Evolutionary conservation across 352 stramenopile genomes (phyloP).

Genomic region (Blastocystis sp.): DNA sequence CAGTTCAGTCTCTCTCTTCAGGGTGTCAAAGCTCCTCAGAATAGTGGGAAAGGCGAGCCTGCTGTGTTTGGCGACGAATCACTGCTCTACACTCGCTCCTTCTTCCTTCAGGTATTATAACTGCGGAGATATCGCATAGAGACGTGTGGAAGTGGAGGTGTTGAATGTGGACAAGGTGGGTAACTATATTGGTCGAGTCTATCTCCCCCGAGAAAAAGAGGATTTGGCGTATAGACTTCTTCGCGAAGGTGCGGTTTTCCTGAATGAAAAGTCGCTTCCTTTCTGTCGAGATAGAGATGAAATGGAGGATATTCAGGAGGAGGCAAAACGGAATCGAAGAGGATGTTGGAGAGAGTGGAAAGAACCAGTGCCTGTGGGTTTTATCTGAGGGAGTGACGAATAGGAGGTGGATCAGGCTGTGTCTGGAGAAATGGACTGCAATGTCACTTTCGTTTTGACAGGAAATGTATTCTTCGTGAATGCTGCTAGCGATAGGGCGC

Average conservation of each 20-base stretch:
- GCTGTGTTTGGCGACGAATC: constrained; percentile 81
- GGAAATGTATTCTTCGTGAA: constrained; percentile 87
- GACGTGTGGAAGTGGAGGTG: constrained; percentile 80
- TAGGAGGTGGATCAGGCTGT: constrained; percentile 69
- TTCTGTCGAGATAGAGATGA: constrained; percentile 75
- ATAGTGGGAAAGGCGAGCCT: constrained; percentile 62
- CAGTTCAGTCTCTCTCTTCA: constrained; percentile 84
- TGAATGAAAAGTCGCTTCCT: constrained; percentile 75
- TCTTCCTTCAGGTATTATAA: constrained; percentile 71
- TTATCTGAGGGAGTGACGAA: constrained; percentile 67
- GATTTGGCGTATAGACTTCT: constrained; percentile 75
- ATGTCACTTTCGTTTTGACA: constrained; percentile 86
- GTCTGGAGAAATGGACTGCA: constrained; percentile 70
- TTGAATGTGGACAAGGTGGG: constrained; percentile 85
- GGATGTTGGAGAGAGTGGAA: constrained; percentile 85
- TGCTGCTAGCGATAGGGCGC: constrained; percentile 71
- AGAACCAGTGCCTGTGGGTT: constrained; percentile 62
- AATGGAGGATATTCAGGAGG: constrained; percentile 74
- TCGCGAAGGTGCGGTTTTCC: constrained; percentile 75
- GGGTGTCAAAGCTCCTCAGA: constrained; percentile 78
- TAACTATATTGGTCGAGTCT: constrained; percentile 80
- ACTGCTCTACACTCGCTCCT: constrained; percentile 76
- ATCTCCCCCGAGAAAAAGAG: constrained; percentile 66
- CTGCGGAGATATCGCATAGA: constrained; percentile 43
- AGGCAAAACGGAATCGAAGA: constrained; percentile 80